Percentiles rank a stretch among this genome's conserved stretches.
These are phyloP conservation scores for Bruguiera parviflora DNA, from an alignment of 345 rosid species.

Conservation along the genomic window DNA sequence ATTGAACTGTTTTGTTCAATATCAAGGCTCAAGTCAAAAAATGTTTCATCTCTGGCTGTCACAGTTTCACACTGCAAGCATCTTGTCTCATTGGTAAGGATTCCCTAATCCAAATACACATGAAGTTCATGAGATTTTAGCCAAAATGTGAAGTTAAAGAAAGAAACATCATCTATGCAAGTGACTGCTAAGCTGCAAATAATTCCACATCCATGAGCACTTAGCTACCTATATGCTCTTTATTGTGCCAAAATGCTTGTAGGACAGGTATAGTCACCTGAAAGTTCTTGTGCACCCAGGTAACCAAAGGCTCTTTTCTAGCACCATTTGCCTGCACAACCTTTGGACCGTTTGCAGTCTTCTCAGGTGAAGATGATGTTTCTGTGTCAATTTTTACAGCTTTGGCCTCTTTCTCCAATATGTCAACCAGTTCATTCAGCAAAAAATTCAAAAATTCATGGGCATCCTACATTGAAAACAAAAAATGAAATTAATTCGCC, in stretches of 20 bases:
- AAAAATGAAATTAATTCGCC: not conserved
- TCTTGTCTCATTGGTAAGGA: conserved; percentile 97
- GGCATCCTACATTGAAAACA: conserved; percentile 64
- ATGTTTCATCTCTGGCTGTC: conserved; percentile 98
- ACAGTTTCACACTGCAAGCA: conserved; percentile 96
- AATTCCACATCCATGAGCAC: not conserved
- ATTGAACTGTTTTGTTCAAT: conserved; percentile 98
- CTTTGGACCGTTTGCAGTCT: conserved; percentile 68
- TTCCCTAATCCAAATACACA: conserved; percentile 55
- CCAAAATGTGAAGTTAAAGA: not conserved
- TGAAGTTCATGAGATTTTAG: conserved; percentile 18
- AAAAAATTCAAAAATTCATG: conserved; percentile 96
- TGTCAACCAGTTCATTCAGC: conserved; percentile 98
- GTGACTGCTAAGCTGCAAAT: not conserved
- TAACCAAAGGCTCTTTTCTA: conserved; percentile 80
- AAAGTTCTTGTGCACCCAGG: conserved; percentile 98
- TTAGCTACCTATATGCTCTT: not conserved
- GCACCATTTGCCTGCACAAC: conserved; percentile 66
- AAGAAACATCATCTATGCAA: not conserved
- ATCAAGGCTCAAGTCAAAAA: conserved; percentile 97
- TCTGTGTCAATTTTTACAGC: conserved; percentile 73
- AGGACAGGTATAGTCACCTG: conserved; percentile 49
- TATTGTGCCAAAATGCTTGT: not conserved
- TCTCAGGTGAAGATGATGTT: conserved; percentile 69
- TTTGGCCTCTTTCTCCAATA: conserved; percentile 91